Conservation (phyloP, 2,329 filamentous ascomycete genomes). For the Volutella citrinella region DNA sequence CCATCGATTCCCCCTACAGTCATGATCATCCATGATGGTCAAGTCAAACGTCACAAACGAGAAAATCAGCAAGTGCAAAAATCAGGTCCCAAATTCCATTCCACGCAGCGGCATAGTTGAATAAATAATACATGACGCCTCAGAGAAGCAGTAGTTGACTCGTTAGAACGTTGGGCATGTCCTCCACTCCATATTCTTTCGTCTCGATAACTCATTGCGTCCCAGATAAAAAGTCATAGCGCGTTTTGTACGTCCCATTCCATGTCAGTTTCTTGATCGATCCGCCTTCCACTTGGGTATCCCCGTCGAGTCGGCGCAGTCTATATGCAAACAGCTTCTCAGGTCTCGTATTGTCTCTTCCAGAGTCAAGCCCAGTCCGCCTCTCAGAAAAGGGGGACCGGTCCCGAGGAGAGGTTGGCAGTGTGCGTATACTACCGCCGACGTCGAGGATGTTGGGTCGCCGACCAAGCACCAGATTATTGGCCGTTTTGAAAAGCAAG, state of each 20-base stretch:
- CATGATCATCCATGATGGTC: too few relatives aligned
- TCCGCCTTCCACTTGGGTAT: conserved; percentile 12
- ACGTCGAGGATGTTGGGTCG: too few relatives aligned
- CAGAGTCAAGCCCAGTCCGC: too few relatives aligned
- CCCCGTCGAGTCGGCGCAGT: too few relatives aligned
- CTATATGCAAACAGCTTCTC: conserved; percentile 23
- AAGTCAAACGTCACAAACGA: too few relatives aligned
- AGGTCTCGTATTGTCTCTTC: conserved; percentile 15
- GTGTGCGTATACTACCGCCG: too few relatives aligned
- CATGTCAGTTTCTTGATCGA: conserved; percentile 11
- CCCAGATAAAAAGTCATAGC: conserved; percentile 15
- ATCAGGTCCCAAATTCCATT: conserved; percentile 15
- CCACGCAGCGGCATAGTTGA: conserved; percentile 9
- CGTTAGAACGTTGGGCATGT: conserved; percentile 18
- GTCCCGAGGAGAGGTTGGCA: too few relatives aligned
- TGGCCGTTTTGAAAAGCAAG: conserved; percentile 16
- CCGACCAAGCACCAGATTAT: too few relatives aligned
- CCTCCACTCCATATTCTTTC: conserved; percentile 13
- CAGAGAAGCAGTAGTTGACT: too few relatives aligned
- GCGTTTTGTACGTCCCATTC: conserved; percentile 13
- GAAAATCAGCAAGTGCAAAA: conserved; percentile 6
- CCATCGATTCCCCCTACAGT: too few relatives aligned
- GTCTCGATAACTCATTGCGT: conserved; percentile 13
- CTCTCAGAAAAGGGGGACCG: too few relatives aligned
- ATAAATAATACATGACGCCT: conserved; percentile 24